Percentiles rank a stretch among this genome's conserved stretches.
Evolutionary conservation across 2,329 filamentous ascomycete species (phyloP).

Genomic region (Ciborinia camelliae): DNA sequence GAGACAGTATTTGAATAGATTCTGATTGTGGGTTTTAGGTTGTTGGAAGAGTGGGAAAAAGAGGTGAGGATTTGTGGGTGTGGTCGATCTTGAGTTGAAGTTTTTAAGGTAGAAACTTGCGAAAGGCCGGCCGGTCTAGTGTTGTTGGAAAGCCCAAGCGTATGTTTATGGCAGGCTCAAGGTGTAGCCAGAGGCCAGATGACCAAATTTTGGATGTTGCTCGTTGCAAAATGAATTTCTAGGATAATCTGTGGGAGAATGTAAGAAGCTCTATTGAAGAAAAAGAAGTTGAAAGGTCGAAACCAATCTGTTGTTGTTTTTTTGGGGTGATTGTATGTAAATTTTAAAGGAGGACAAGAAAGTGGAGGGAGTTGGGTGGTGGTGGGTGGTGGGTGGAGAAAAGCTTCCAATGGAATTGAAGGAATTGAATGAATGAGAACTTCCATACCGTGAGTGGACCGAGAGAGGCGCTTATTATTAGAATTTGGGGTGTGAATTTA

Average conservation of each 20-base stretch:
- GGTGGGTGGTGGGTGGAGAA: neutral
- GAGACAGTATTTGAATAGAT: slow-evolving; percentile 4
- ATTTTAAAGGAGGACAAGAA: slow-evolving; percentile 10
- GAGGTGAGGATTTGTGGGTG: neutral
- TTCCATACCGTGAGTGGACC: too few relatives aligned
- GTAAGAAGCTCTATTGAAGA: neutral
- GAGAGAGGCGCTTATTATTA: neutral
- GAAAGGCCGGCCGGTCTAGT: neutral
- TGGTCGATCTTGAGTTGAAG: neutral
- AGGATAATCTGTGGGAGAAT: neutral
- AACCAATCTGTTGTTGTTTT: slow-evolving; percentile 15
- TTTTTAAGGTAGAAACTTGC: neutral
- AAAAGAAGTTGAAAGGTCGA: slow-evolving; percentile 15
- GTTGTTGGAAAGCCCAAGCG: neutral
- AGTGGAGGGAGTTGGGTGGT: neutral
- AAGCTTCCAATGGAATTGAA: neutral
- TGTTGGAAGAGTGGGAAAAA: neutral
- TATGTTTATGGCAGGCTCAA: neutral
- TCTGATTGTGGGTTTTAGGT: slow-evolving; percentile 5
- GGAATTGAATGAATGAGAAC: too few relatives aligned
- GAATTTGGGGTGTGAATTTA: too few relatives aligned
- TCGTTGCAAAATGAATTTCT: too few relatives aligned
- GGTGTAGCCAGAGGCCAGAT: neutral
- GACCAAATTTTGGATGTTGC: neutral
- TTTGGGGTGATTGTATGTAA: too few relatives aligned